Evolutionary conservation across 192 early-diverging fungal genomes (phyloP), one percentile per base, ranked within the genome.

Genomic region (Coemansia sp.): DNA sequence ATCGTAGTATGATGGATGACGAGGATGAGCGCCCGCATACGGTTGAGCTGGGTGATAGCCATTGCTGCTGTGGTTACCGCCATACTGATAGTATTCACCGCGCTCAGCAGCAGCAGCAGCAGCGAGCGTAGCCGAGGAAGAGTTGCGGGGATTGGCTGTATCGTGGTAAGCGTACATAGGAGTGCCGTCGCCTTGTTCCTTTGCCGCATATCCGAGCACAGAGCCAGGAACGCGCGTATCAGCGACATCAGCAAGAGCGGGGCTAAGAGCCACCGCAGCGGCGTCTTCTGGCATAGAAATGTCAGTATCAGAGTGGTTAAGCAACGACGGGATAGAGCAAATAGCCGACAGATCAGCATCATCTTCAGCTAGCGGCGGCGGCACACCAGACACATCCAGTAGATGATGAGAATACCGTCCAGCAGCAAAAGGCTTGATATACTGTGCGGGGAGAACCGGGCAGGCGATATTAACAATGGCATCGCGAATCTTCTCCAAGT

Each of bases 241-340:
- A 12, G 31, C 69, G 3, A n/a, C 66, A n/a, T 55, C 58, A 9
- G 55, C 38, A 46, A 48, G 27, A 25, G 29, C 46, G 3, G 55
- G 55, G 15, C 31, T 58, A 32, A 58, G 55, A 25, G 14, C 51
- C 4, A 36, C 57, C 31, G 53, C 61, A 25, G 32, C 48, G 27
- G 27, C 50, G 34, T 66, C 63, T n/a, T 77, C 75, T 2, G 64
- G 48, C 5, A 61, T 53, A 1, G 42, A 21, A 9, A 41, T 4
- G 21, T 73, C 71, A 2, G 46, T 12, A 37, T 67, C 75, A 3
- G 65, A 6, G 57, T 74, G 62, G 55, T 83, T 83, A 10, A 83
- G 75, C 27, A 83, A 73, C n/a, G 80, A 68, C 0, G 75, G 72
- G 31, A 83, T 83, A 17, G 75, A 69, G 31, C 67, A 72, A 19